phyloP scores from a whole-genome alignment of 139 green algal species.

The Diplosphaera chodatii region DNA sequence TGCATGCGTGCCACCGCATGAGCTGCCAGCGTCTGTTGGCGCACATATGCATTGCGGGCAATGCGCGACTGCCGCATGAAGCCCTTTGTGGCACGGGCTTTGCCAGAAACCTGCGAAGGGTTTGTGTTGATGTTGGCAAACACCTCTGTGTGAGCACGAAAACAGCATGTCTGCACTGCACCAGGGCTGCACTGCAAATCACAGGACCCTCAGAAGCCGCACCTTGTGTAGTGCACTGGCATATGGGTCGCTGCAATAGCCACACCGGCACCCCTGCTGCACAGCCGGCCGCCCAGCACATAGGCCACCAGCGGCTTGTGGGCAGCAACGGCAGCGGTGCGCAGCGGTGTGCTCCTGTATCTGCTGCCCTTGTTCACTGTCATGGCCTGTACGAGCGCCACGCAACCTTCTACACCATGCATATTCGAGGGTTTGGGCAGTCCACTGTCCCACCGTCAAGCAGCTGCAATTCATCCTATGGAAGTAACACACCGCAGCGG shows the following conservation, averaged over 20 bases:
- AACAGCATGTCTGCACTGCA: too few species aligned
- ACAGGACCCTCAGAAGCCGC: too few species aligned
- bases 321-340: conserved; percentile 23
- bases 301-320: too few species aligned
- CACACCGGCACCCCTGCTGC: background rate
- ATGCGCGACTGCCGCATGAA: conserved; percentile 26
- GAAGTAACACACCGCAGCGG: background rate
- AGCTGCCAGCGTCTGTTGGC: conserved; percentile 16
- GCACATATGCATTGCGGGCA: conserved; percentile 16
- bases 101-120: background rate
- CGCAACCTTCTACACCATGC: too few species aligned
- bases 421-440: too few species aligned
- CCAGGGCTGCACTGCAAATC: too few species aligned
- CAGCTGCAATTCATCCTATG: too few species aligned
- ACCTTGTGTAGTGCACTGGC: background rate
- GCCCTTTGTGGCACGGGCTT: background rate
- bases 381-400: conserved; percentile 22
- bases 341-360: conserved; percentile 19
- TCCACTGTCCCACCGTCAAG: too few species aligned
- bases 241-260: background rate
- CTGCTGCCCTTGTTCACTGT: conserved; percentile 8
- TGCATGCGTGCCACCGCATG: conserved; percentile 4
- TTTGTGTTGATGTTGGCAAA: too few species aligned
- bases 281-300: background rate
- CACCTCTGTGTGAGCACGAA: too few species aligned